phyloP scores from a whole-genome alignment of 495 filamentous ascomycete species.

The Aspergillus diversus region DNA sequence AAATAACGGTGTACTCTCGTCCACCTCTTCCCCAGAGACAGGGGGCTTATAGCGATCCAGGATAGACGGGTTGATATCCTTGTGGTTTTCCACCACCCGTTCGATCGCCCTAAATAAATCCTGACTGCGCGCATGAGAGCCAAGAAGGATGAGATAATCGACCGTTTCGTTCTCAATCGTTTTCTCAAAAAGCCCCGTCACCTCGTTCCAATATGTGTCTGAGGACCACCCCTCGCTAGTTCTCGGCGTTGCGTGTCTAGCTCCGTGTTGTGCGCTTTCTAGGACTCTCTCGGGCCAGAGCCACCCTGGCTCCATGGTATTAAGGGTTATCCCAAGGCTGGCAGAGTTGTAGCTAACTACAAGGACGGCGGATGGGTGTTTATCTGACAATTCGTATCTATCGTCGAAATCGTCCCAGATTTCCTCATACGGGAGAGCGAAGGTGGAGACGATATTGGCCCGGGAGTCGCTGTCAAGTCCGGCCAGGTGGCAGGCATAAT shows the following conservation, averaged over 20 bases:
- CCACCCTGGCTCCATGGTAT: background rate
- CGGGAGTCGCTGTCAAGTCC: constrained; percentile 9
- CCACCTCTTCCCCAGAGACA: constrained; percentile 2
- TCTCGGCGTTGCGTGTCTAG: background rate
- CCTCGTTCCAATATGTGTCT: constrained; percentile 8
- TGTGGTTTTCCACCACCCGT: background rate
- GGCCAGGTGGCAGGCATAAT: constrained; percentile 6
- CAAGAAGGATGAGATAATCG: constrained; percentile 11
- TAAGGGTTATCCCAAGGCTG: constrained; percentile 10
- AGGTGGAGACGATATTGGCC: background rate
- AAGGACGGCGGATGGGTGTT: constrained; percentile 3
- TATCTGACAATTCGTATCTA: constrained; percentile 2
- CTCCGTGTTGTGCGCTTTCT: constrained; percentile 11
- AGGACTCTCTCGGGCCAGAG: background rate
- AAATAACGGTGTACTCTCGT: constrained; percentile 3
- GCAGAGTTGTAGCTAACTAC: constrained; percentile 11
- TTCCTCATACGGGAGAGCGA: constrained; percentile 2
- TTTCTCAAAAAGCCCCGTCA: background rate
- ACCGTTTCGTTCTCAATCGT: constrained; percentile 2
- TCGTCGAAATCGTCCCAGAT: constrained; percentile 6
- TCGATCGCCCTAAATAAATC: background rate
- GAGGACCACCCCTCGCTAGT: background rate
- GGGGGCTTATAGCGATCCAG: constrained; percentile 11
- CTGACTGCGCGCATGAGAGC: constrained; percentile 6
- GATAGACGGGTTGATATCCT: constrained; percentile 10